phyloP scores from a whole-genome alignment of 78 protist species.

The Emiliania huxleyi region DNA sequence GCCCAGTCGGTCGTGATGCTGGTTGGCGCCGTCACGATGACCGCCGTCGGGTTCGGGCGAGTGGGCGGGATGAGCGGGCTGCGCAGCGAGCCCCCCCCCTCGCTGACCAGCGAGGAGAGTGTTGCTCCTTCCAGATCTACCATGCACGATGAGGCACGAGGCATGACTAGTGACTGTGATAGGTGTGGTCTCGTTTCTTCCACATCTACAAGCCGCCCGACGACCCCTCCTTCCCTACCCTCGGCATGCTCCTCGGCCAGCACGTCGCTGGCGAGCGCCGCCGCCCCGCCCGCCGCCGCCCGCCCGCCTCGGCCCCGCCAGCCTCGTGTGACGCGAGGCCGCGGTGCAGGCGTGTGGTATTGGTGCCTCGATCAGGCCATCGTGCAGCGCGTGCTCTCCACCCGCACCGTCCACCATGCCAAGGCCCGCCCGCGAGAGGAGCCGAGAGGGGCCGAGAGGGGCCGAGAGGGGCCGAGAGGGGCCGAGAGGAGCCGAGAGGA shows the following conservation, averaged over 20 bases:
- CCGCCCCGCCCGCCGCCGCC: too few relatives aligned
- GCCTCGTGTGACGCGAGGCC: too few relatives aligned
- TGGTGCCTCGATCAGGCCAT: background rate
- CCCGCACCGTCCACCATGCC: constrained; percentile 20
- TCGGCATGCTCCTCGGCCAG: background rate
- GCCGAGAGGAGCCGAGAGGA: too few relatives aligned
- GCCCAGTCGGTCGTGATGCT: too few relatives aligned
- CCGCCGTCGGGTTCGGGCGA: background rate
- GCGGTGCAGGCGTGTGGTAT: background rate
- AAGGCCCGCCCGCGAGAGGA: background rate
- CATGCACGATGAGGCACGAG: too few relatives aligned
- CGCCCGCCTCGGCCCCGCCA: too few relatives aligned
- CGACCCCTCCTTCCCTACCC: background rate
- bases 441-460: too few relatives aligned
- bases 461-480: too few relatives aligned
- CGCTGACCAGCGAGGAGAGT: too few relatives aligned
- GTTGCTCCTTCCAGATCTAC: too few relatives aligned
- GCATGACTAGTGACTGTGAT: too few relatives aligned
- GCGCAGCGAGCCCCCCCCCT: background rate
- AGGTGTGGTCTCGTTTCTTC: background rate
- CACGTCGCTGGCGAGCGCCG: too few relatives aligned
- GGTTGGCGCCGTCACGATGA: constrained; percentile 16
- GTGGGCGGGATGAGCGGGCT: background rate
- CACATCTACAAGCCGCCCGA: background rate
- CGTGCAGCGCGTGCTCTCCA: constrained; percentile 56